A percentile compares a stretch with the other conserved stretches of the same genome.
These are phyloP conservation scores for Bipolaris zeicola DNA, from an alignment of 2,329 filamentous ascomycete genomes.

Conservation along the genomic window DNA sequence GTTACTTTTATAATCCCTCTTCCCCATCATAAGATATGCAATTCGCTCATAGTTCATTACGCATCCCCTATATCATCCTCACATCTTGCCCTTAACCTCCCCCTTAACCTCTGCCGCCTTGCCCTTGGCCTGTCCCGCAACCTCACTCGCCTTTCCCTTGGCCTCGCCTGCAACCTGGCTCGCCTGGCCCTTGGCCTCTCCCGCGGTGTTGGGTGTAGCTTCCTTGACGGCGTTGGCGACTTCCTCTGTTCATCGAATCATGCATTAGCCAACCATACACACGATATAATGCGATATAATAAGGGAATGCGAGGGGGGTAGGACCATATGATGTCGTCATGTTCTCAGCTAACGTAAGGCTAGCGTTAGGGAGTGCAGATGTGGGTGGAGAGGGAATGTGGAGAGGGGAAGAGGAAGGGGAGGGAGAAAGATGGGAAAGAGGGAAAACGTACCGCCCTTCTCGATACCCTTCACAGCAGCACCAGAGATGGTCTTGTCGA, in stretches of 20 bases:
- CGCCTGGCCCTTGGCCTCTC: conserved; percentile 51
- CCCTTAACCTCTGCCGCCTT: conserved; percentile 51
- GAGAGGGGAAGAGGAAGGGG: background rate
- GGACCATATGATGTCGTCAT: conserved; percentile 17
- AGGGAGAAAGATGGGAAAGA: background rate
- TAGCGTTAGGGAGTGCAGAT: conserved; percentile 7
- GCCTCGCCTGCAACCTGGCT: conserved; percentile 48
- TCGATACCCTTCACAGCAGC: conserved; percentile 66
- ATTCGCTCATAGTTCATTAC: conserved; percentile 4
- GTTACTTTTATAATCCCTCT: background rate
- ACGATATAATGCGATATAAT: too few relatives aligned
- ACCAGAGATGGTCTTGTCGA: conserved; percentile 62
- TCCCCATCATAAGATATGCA: background rate
- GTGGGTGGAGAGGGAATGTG: background rate
- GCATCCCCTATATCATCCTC: too few relatives aligned
- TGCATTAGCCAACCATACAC: conserved; percentile 10
- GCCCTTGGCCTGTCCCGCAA: conserved; percentile 51
- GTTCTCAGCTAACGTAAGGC: conserved; percentile 12
- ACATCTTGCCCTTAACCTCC: conserved; percentile 48
- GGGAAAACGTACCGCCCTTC: conserved; percentile 60
- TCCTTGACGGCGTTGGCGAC: conserved; percentile 53
- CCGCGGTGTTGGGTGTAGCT: conserved; percentile 31
- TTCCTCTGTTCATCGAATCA: conserved; percentile 53
- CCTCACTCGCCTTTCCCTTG: conserved; percentile 54
- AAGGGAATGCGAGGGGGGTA: too few relatives aligned